Evolutionary conservation across 768 basidiomycete genomes (phyloP), one percentile per base, ranked within the genome.

Genomic region (Rhodotorula taiwanensis): DNA sequence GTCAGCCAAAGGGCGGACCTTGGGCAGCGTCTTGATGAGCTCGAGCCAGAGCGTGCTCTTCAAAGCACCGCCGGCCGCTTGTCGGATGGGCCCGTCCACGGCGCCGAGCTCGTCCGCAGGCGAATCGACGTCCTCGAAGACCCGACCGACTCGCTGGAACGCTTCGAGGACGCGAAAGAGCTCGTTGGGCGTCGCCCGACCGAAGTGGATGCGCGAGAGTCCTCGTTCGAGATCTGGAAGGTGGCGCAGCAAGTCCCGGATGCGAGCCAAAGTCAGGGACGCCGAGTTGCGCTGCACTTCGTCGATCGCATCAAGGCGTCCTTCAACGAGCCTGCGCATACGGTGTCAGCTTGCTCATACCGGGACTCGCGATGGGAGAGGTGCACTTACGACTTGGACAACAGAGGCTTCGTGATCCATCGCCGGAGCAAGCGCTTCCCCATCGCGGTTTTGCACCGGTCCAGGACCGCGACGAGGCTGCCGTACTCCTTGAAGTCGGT

Each of bases 341-440:
- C 5, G 10, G 5, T 7, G 25, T 25, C 4, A 15, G 39, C 1
- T 2, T n/a, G 2, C 2, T 21, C 25, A 2, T 25, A n/a, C n/a
- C n/a, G n/a, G 16, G 28, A 31, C 13, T 8, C 4, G 67, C 75
- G 77, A 33, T 2, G 23, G 23, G n/a, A n/a, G 34, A 23, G 10
- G 7, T 13, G 8, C 23, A 59, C 60, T 88, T 89, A 69, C 67
- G 54, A 39, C 21, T 57, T 14, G 18, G 63, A 65, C 18, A 87
- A 79, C 47, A 98, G 80, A 1, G 94, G 94, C 71, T 83, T 80
- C 1, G 88, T 88, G 13, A 98, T 80, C 94, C 94, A 99, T 64
- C 79, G 83, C 63, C 83, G 83, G 58, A 99, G 79, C 70, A 89
- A 76, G 56, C 94, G 80, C 25, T 87, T 83, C 18, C 94, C 94